Conservation (phyloP, 495 filamentous ascomycete genomes). For the Penicillium samsonianum region DNA sequence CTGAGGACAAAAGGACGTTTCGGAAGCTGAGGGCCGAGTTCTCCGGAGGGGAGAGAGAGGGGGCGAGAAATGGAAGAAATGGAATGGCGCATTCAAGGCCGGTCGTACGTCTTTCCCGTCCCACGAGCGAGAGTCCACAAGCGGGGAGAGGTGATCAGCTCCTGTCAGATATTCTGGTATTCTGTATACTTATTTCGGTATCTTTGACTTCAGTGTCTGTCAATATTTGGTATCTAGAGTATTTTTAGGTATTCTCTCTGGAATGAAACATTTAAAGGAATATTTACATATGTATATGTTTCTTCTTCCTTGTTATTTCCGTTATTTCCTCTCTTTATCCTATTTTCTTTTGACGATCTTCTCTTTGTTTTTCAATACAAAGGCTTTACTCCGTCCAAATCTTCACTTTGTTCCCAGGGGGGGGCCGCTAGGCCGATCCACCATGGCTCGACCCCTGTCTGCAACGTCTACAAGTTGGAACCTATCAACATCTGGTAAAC, state of each 20-base stretch:
- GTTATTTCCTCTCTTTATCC: background rate
- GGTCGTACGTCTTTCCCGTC: slow-evolving; percentile 25
- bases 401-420: slow-evolving; percentile 5
- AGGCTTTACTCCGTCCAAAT: background rate
- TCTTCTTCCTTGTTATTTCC: background rate
- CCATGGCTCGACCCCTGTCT: slow-evolving; percentile 16
- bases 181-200: background rate
- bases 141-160: slow-evolving; percentile 17
- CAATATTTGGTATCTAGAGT: background rate
- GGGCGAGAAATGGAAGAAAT: slow-evolving; percentile 1
- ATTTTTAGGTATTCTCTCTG: background rate
- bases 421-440: slow-evolving; percentile 21
- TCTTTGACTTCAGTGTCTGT: background rate
- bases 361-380: slow-evolving; percentile 2
- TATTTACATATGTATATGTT: background rate
- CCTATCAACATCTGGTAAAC: background rate
- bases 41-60: slow-evolving; percentile 4
- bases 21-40: slow-evolving; percentile 8
- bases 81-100: slow-evolving; percentile 9
- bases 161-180: background rate
- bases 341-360: background rate
- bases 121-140: slow-evolving; percentile 21
- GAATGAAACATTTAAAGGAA: too few species aligned
- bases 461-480: slow-evolving; percentile 9
- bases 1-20: background rate